Conservation (phyloP, 192 early-diverging fungal genomes). For the Entomortierella beljakovae region DNA sequence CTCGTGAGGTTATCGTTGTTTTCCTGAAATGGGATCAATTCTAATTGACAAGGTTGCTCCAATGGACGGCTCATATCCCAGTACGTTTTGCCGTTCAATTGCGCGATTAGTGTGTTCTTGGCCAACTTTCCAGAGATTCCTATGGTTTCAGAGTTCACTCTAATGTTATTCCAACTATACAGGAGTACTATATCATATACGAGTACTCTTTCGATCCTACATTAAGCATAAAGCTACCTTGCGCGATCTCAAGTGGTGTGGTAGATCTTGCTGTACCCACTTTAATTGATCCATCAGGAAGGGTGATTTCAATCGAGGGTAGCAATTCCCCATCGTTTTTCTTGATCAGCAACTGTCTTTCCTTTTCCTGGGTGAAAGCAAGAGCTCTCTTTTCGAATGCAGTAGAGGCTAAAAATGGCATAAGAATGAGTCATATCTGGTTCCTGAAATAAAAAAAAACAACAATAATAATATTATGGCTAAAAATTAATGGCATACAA, state of each 20-base stretch:
- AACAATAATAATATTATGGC: background rate
- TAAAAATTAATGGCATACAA: constrained; percentile 4
- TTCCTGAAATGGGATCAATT: constrained; percentile 57
- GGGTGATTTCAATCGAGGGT: constrained; percentile 26
- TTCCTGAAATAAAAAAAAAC: background rate
- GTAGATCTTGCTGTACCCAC: constrained; percentile 26
- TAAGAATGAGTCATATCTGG: background rate
- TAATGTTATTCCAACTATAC: background rate
- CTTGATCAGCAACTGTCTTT: constrained; percentile 10
- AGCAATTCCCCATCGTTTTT: background rate
- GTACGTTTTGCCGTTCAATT: constrained; percentile 57
- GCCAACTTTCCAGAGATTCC: constrained; percentile 59
- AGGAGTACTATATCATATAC: background rate
- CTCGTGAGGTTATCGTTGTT: constrained; percentile 54
- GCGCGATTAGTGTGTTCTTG: constrained; percentile 60
- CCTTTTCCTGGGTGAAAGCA: constrained; percentile 32
- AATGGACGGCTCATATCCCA: constrained; percentile 69
- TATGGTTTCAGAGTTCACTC: background rate
- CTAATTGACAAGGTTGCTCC: constrained; percentile 48
- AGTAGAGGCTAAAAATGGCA: constrained; percentile 11
- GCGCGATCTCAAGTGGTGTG: constrained; percentile 65
- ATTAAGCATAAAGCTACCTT: constrained; percentile 44
- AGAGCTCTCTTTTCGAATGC: constrained; percentile 41
- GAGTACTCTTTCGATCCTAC: background rate
- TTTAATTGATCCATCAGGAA: constrained; percentile 41